These are phyloP conservation scores for Tylopilus sp. DNA, from an alignment of 1,284 basidiomycete species.

Conservation along the genomic window DNA sequence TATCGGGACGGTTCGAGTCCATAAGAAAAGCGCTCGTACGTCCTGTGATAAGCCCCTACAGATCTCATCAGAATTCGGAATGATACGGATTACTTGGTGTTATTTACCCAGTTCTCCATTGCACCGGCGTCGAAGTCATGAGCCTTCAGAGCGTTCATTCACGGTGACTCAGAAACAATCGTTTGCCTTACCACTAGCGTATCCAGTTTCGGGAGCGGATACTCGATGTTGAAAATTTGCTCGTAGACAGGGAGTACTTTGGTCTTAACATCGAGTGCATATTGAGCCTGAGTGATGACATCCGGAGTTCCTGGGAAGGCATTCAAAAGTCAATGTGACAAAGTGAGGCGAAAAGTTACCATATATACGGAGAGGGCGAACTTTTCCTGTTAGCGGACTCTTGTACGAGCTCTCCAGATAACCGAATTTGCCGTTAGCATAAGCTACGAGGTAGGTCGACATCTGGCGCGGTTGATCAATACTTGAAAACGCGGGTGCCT, in stretches of 20 bases:
- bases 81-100: not conserved
- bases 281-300: conserved; percentile 76
- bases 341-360: conserved; percentile 37
- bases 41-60: conserved; percentile 82
- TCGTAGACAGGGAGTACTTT: conserved; percentile 91
- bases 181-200: conserved; percentile 62
- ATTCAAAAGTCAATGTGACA: not conserved
- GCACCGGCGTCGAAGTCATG: conserved; percentile 88
- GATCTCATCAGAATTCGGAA: not conserved
- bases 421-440: conserved; percentile 81
- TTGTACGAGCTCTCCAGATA: conserved; percentile 73
- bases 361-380: conserved; percentile 82
- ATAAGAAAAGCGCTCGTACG: conserved; percentile 80
- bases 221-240: conserved; percentile 85
- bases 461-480: conserved; percentile 40
- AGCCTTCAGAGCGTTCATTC: conserved; percentile 39
- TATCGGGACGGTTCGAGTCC: conserved; percentile 73
- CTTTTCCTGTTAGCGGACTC: conserved; percentile 79
- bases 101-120: conserved; percentile 87
- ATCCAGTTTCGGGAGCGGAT: conserved; percentile 90
- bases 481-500: not conserved
- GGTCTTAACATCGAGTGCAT: conserved; percentile 86
- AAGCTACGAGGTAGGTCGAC: conserved; percentile 90
- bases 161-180: not conserved
- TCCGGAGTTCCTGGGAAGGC: conserved; percentile 70